Conservation (phyloP, 345 rosid genomes). For the Euphorbia pulcherrima region DNA sequence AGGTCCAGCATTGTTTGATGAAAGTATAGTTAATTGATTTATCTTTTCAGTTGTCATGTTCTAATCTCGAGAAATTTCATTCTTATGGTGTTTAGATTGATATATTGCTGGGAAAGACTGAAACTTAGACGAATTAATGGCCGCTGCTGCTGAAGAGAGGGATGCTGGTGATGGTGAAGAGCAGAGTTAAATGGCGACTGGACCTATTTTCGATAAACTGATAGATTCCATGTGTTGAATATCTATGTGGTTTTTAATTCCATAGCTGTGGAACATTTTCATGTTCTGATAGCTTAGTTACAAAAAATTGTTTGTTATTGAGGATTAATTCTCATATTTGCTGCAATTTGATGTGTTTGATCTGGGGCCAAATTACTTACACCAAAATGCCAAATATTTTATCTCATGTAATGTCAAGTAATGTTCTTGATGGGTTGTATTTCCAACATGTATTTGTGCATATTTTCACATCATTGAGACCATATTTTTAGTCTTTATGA, state of each 20-base stretch:
- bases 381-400: too few species aligned
- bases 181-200: constrained; percentile 31
- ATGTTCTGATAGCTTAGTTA: constrained; percentile 7
- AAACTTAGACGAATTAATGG: constrained; percentile 90
- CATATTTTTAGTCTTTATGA: too few species aligned
- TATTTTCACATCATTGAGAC: too few species aligned
- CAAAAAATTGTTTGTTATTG: constrained; percentile 8
- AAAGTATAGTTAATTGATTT: background rate
- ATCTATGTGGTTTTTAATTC: background rate
- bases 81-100: constrained; percentile 46
- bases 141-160: constrained; percentile 63
- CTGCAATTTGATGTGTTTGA: background rate
- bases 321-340: constrained; percentile 4
- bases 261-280: constrained; percentile 10
- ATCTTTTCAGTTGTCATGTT: background rate
- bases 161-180: constrained; percentile 48
- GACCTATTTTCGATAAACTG: constrained; percentile 15
- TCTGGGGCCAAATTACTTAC: too few species aligned
- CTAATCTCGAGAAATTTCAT: background rate
- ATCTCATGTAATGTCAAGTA: too few species aligned
- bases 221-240: too few species aligned
- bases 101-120: constrained; percentile 66
- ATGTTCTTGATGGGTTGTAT: too few species aligned
- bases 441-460: too few species aligned
- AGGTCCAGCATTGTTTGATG: background rate